phyloP scores from a whole-genome alignment of 306 rosid genomes.

The Prunus padus region DNA sequence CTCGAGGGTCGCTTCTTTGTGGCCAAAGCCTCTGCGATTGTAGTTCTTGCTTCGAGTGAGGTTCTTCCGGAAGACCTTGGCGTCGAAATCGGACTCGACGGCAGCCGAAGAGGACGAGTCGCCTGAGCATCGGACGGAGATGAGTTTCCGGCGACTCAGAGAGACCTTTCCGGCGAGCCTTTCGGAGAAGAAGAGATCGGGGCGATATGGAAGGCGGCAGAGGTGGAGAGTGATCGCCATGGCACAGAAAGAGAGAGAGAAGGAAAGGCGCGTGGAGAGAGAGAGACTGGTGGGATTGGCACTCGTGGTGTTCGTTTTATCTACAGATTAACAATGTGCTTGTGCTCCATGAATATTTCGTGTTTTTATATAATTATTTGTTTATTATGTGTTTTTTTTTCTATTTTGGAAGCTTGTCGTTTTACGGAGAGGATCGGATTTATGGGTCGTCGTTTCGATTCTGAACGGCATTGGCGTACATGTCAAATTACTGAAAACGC shows the following conservation, averaged over 20 bases:
- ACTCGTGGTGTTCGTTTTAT: conserved; percentile 25
- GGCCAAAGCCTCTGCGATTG: conserved; percentile 84
- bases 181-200: conserved; percentile 42
- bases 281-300: neutral
- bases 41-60: conserved; percentile 85
- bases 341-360: conserved; percentile 17
- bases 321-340: neutral
- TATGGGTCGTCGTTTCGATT: conserved; percentile 12
- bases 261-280: neutral
- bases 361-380: neutral
- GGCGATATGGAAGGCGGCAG: conserved; percentile 50
- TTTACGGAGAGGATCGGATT: conserved; percentile 7
- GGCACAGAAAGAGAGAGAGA: conserved; percentile 6
- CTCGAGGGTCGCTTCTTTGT: conserved; percentile 77
- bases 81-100: conserved; percentile 64
- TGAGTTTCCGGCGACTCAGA: conserved; percentile 42
- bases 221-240: conserved; percentile 76
- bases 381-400: neutral
- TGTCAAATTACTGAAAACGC: neutral
- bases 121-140: conserved; percentile 57
- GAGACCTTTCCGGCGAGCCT: conserved; percentile 20
- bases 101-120: conserved; percentile 42
- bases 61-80: conserved; percentile 83
- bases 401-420: conserved; percentile 8
- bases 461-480: neutral